Evolutionary conservation across 805 yeast genomes (phyloP), one percentile per base, ranked within the genome.

Genomic region (Starmerella apis): DNA sequence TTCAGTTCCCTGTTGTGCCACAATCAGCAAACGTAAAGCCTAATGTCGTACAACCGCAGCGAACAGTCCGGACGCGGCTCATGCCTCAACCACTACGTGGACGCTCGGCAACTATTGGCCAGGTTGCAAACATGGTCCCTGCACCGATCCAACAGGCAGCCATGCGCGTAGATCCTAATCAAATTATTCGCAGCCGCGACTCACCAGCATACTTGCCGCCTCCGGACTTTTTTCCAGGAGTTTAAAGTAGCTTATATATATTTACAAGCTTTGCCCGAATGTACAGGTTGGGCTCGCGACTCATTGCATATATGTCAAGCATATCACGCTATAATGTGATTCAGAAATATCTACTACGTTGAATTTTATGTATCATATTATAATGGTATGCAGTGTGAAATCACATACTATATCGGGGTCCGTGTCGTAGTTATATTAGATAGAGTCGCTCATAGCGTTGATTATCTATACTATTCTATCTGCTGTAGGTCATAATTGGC

Each of bases 181-280:
- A 67, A 16, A 59, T 64, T 4, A 67, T 68, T 22, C 63, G 65
- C 13, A 64, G 69, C 27, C 71, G 68, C 53, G 66, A 68, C 14
- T 61, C 66, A 46, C 71, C 72, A 0, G 70, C 71, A 2, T 68
- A 68, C 50, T 58, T 67, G 46, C 71, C 71, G 3, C 72, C 72
- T 7, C 65, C 68, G 3, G 69, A 65, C 33, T 51, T 52, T 28
- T 58, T 50, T 38, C 53, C 46, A 4, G 43, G 45, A 16, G 41
- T 38, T 4, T 38, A 38, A 13, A 14, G 4, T 13, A 13, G 16
- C 35, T 13, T 2, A 8, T 3, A 9, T 31, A 31, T n/a, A 8
- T 13, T 9, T 7, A 31, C 9, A 2, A 7, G 35, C 16, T 14
- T 14, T 6, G 6, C 31, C 11, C 31, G 31, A n/a, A n/a, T n/a